Conservation (phyloP, 352 stramenopile genomes). For the Globisporangium uncinulatum region DNA sequence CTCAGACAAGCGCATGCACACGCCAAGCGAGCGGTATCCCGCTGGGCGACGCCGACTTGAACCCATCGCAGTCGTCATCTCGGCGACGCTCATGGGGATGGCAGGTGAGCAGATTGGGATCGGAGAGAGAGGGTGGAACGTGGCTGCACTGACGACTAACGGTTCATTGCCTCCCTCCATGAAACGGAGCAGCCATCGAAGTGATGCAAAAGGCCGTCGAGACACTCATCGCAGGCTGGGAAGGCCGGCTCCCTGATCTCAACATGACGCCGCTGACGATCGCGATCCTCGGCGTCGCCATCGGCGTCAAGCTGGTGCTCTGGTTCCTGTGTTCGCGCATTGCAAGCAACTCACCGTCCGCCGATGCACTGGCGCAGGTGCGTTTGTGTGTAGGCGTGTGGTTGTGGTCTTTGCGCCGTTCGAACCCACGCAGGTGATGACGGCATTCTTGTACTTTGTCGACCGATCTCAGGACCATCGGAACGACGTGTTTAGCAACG, state of each 20-base stretch:
- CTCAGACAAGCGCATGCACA: slow-evolving; percentile 91
- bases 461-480: slow-evolving; percentile 87
- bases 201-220: slow-evolving; percentile 91
- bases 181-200: slow-evolving; percentile 67
- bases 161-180: neutral
- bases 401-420: neutral
- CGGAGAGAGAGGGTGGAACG: no score
- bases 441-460: neutral
- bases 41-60: slow-evolving; percentile 90
- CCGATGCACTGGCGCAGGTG: slow-evolving; percentile 70
- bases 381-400: neutral
- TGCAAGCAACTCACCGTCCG: slow-evolving; percentile 52
- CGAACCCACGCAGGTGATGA: neutral
- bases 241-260: slow-evolving; percentile 56
- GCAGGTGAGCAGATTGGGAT: slow-evolving; percentile 33
- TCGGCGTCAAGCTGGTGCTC: slow-evolving; percentile 76
- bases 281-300: slow-evolving; percentile 57
- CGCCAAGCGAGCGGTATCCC: slow-evolving; percentile 90
- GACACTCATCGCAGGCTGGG: slow-evolving; percentile 66
- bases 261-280: slow-evolving; percentile 69
- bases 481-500: slow-evolving; percentile 96
- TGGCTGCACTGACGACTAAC: neutral
- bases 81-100: slow-evolving; percentile 96
- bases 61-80: slow-evolving; percentile 94
- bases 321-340: slow-evolving; percentile 80